phyloP scores from a whole-genome alignment of 352 stramenopile genomes.

The Pythium oligandrum region DNA sequence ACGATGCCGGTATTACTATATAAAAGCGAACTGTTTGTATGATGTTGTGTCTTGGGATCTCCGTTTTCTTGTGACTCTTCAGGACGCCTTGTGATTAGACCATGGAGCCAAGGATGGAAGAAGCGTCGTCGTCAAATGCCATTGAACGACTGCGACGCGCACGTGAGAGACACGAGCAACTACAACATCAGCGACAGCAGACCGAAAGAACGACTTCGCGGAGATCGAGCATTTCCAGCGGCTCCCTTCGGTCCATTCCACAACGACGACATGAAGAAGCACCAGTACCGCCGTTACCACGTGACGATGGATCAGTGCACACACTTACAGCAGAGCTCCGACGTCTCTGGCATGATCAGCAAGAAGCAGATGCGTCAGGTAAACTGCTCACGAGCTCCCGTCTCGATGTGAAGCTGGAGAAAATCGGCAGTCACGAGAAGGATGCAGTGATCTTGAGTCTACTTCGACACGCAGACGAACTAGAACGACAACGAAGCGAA shows the following conservation, averaged over 20 bases:
- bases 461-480: conserved; percentile 30
- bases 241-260: not conserved
- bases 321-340: too few relatives aligned
- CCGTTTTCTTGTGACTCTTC: not conserved
- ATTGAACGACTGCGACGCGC: not conserved
- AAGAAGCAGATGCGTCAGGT: too few relatives aligned
- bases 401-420: conserved; percentile 9
- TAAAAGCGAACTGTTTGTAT: too few relatives aligned
- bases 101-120: not conserved
- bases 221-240: not conserved
- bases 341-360: too few relatives aligned
- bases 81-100: not conserved
- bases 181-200: not conserved
- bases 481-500: conserved; percentile 39
- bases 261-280: not conserved
- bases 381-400: too few relatives aligned
- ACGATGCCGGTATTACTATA: conserved; percentile 11
- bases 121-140: not conserved
- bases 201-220: too few relatives aligned
- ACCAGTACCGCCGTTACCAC: too few relatives aligned
- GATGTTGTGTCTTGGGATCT: not conserved
- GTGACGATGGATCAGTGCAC: too few relatives aligned
- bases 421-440: conserved; percentile 53
- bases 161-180: not conserved
- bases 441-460: conserved; percentile 47